Evolutionary conservation across 306 rosid genomes (phyloP), one percentile per base, ranked within the genome.

Genomic region (Biancaea sappan): DNA sequence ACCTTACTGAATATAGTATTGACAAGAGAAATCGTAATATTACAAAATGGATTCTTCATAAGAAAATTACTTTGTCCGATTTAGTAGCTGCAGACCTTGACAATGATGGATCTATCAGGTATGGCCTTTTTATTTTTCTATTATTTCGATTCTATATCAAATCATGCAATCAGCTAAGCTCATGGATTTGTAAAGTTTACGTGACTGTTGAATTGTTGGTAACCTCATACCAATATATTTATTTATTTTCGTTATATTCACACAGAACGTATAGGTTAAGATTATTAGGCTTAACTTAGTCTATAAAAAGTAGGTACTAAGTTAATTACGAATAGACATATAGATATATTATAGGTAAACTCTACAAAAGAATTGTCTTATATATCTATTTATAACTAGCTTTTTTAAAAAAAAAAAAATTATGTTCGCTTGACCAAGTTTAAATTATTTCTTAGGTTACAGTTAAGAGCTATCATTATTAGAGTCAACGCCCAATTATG

Each of bases 91-190:
- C 91, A 51, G 96, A 92, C 71, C 84, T 92, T 28, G 87, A 92
- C 67, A 81, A 92, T 47, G 89, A 92, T 51, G 97, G 97, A 66
- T 79, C 86, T 70, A 84, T 92, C 81, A 89, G 96, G 97, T 92
- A 87, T 69, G 81, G n/a, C 18, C 56, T n/a, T 21, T 44, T 3
- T 9, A 4, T 62, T 11, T 2, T 18, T 47, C 24, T 14, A 51
- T 19, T 61, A 18, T 9, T n/a, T 35, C 18, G 67, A 61, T 18
- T 19, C n/a, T 18, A n/a, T 35, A 26, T 11, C 26, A 11, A 63
- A 37, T 10, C 11, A 26, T 11, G 16, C 5, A 63, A 37, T 10
- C 11, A 40, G 13, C 4, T 19, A 6, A 22, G 41, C 54, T 12
- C 24, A 1, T 64, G 2, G 2, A 19, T 19, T 44, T 47, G 15